phyloP scores from a whole-genome alignment of 2,329 filamentous ascomycete genomes.

The Boeremia exigua region DNA sequence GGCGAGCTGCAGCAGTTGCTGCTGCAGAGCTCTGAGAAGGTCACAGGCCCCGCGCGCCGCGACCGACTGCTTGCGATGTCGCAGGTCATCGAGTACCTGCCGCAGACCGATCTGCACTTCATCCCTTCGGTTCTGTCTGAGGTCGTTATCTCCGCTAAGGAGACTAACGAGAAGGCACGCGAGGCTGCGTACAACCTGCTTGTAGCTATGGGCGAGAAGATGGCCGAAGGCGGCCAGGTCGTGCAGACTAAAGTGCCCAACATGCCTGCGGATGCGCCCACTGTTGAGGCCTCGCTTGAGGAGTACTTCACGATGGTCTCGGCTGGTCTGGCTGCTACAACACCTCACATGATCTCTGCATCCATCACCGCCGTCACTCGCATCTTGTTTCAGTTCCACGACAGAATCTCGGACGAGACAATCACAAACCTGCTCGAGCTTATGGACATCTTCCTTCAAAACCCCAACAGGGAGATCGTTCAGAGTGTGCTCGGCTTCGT shows the following conservation, averaged over 20 bases:
- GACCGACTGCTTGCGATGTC: slow-evolving; percentile 85
- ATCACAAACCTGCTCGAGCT: slow-evolving; percentile 88
- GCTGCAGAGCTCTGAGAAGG: slow-evolving; percentile 79
- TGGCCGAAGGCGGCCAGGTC: slow-evolving; percentile 76
- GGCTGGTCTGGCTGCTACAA: slow-evolving; percentile 88
- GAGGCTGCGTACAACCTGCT: slow-evolving; percentile 89
- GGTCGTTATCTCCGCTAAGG: slow-evolving; percentile 95
- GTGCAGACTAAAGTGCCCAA: slow-evolving; percentile 85
- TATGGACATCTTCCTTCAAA: slow-evolving; percentile 94
- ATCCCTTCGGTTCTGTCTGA: slow-evolving; percentile 91
- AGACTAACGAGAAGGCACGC: slow-evolving; percentile 93
- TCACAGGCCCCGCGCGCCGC: slow-evolving; percentile 81
- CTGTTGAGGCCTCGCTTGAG: slow-evolving; percentile 81
- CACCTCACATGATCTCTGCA: slow-evolving; percentile 96
- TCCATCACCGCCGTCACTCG: slow-evolving; percentile 94
- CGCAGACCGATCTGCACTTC: slow-evolving; percentile 82
- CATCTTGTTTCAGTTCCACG: slow-evolving; percentile 90
- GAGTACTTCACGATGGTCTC: slow-evolving; percentile 99
- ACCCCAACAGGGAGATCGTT: slow-evolving; percentile 96
- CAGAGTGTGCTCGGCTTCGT: slow-evolving; percentile 94
- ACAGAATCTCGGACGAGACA: slow-evolving; percentile 70
- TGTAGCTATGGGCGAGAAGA: slow-evolving; percentile 84
- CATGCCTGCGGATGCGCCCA: slow-evolving; percentile 81
- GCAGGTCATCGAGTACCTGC: slow-evolving; percentile 79
- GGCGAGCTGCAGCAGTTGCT: slow-evolving; percentile 82